Evolutionary conservation across 345 rosid species (phyloP), one percentile per base, ranked within the genome.

Genomic region (Brassica cretica): DNA sequence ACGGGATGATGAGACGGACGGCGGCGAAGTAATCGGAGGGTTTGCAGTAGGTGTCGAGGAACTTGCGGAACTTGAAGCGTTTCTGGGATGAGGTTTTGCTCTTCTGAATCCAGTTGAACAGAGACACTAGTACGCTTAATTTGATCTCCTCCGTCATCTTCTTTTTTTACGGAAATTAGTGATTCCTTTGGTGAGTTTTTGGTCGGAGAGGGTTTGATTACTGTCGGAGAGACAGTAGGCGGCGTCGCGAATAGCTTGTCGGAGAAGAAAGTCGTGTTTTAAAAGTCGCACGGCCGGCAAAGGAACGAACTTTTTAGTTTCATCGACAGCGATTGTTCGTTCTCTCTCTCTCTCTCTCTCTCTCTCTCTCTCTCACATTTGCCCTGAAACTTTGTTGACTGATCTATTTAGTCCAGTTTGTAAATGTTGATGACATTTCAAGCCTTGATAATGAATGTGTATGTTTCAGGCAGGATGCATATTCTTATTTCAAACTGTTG

Each of bases 21-120:
- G 97, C 85, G 80, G 76, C 71, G 88, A 89, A 93, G 88, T 88
- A 88, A 64, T 87, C 93, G 41, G 78, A 32, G 15, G 95, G 87
- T 71, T 85, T 82, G 81, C 98, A 93, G 90, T 84, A 94, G 32
- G 92, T 82, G 71, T 89, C 95, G 56, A 94, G 93, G 71, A 94
- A 88, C 74, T 94, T 94, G 12, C 97, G 94, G 78, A 94, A 87
- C 77, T 94, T 94, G 68, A 93, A 85, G 2, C 98, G 93, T 82
- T 94, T 94, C 84, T 84, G 86, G 30, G 90, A 83, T 1, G 93
- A 70, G 16, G 86, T 72, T 81, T 85, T 91, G 82, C 87, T 88
- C 41, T 84, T 94, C 81, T 88, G 97, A 72, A 91, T 88, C 98
- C 98, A 94, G 74, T 85, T 89, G 87, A 94, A 89, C 14, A 94